Base-by-base conservation (phyloP, 2,329 filamentous ascomycete genomes). In the Metarhizium rileyi region DNA sequence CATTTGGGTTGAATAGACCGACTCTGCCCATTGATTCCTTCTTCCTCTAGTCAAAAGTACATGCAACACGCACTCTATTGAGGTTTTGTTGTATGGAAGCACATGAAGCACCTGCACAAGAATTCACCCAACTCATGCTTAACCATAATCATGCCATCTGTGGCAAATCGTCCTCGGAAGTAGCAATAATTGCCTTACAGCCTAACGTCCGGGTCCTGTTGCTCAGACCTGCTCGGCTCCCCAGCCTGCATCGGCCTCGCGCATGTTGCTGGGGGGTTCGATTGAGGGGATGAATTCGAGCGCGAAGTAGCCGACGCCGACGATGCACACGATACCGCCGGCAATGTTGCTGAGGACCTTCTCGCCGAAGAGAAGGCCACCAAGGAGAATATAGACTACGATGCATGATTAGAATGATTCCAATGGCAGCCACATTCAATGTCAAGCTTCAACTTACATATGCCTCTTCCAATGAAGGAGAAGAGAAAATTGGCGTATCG, bases 401-500 rank as follows among this genome's bases (percentile, higher is more conserved):
- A 20, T 22, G 44, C 50, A 6, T 8, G 14, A 40, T 52, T 25
- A 52, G 57, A 43, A 47, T 48, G 20, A 23, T 18, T 2, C 0
- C 6, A 3, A 3, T 44, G 14, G 25, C 14, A 4, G 25, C 23
- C 12, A 27, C 10, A n/a, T 38, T 20, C 35, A 10, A 18, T 25
- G 2, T 42, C 16, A 10, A 36, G 18, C 33, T 14, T 6, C 35
- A 16, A 83, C 89, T 72, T 81, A 95, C 90, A 97, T 66, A 89
- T 77, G 70, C 93, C 93, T 65, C 93, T 90, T 54, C 93, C 93
- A 59, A 97, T 73, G 77, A 98, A 97, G 51, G 88, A 95, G 76
- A 97, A 97, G 70, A 97, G 84, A 76, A 98, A 98, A 10, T 89
- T 95, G 49, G 90, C 91, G 74, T 97, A 95, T 71, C 89, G 85